Percentiles rank a stretch among this genome's conserved stretches.
Evolutionary conservation across 257 asterid species (phyloP).

Genomic region (Mitragyna speciosa): DNA sequence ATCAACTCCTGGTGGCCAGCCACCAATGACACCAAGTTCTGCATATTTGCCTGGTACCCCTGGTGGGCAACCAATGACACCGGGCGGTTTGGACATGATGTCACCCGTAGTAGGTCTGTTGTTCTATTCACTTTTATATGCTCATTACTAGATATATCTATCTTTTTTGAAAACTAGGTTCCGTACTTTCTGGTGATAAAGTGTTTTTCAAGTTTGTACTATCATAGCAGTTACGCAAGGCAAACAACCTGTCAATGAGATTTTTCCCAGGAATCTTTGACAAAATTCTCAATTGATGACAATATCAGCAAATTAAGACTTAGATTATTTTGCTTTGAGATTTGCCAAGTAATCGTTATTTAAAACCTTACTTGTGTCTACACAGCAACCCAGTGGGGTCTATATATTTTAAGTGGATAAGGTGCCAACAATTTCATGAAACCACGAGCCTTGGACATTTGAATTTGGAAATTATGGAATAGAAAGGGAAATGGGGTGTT

Average conservation of each 20-base stretch:
- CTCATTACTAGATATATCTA: background rate
- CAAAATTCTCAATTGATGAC: background rate
- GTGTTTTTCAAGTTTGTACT: background rate
- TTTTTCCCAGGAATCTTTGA: no score
- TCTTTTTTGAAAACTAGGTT: background rate
- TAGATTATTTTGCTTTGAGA: background rate
- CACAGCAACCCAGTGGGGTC: background rate
- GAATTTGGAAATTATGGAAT: background rate
- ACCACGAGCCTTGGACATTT: background rate
- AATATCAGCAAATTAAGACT: background rate
- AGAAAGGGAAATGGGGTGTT: background rate
- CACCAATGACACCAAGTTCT: constrained; percentile 96
- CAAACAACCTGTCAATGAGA: background rate
- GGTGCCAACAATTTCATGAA: background rate
- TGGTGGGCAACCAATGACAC: constrained; percentile 98
- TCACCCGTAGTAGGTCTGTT: constrained; percentile 79
- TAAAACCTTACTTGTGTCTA: background rate
- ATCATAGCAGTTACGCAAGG: background rate
- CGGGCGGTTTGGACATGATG: constrained; percentile 95
- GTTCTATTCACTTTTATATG: background rate
- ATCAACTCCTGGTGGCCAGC: constrained; percentile 96
- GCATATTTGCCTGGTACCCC: constrained; percentile 97
- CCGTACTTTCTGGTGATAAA: background rate
- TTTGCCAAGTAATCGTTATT: background rate
- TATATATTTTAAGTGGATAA: background rate